Base-by-base conservation (phyloP, 1,139 yeast species). In the Kodamaea ohmeri region DNA sequence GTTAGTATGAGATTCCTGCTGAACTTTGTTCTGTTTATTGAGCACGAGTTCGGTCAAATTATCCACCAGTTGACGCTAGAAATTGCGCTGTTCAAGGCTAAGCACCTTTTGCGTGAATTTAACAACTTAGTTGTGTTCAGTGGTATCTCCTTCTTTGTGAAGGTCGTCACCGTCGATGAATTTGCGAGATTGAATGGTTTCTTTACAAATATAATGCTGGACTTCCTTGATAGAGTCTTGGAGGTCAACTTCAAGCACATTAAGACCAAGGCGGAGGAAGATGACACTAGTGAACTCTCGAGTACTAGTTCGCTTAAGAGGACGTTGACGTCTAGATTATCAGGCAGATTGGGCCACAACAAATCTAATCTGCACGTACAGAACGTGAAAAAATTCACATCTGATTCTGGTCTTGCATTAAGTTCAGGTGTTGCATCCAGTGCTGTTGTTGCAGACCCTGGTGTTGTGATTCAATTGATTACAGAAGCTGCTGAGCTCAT, bases 71-170 rank as follows among this genome's bases (percentile, higher is more conserved):
- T 71, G 24, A 32, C 52, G 17, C 50, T 48, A 16, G 51, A 54
- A 22, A 40, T 60, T 28, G 54, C 49, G n/a, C 47, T 51, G 37
- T 51, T 63, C 37, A 49, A 56, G 22, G 55, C 65, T 1, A 47
- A 48, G 32, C 39, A 49, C 4, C 42, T 68, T 6, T 50, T 61
- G 34, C 39, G 58, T n/a, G 64, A 66, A 29, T 56, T 78, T 34
- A 65, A 72, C 16, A 60, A 64, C 19, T 52, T 81, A 18, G 59
- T 76, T 45, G 71, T 78, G 0, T 79, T 80, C 43, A 67, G 83
- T 4, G 84, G 90, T 0, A 58, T 86, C 25, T 70, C 83, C 2
- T 71, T 77, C 28, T 89, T 84, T 51, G 69, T 84, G 25, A 84
- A 82, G 49, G 80, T 79, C 38, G 65, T 80, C 7, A 46, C 44